Conservation (phyloP, 2,329 filamentous ascomycete genomes). For the Aspergillus floridensis region DNA sequence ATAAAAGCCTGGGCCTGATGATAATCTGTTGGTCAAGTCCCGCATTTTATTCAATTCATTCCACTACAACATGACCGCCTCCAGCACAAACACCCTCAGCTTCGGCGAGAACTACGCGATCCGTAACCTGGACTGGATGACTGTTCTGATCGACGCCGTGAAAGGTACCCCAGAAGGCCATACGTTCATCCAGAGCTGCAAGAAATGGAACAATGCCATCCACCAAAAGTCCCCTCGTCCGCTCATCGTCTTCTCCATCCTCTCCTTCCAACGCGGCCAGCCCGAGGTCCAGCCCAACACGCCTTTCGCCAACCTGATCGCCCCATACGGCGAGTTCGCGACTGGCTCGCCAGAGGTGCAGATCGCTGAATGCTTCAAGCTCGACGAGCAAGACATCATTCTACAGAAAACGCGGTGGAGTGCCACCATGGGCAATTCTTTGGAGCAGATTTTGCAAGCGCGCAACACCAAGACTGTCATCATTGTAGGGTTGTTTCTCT, state of each 20-base stretch:
- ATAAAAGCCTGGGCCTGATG: too few relatives aligned
- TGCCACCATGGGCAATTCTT: slow-evolving; percentile 40
- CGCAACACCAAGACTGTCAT: slow-evolving; percentile 44
- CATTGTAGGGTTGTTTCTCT: slow-evolving; percentile 23
- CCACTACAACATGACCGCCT: background rate
- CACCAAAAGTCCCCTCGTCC: slow-evolving; percentile 36
- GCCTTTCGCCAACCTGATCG: slow-evolving; percentile 37
- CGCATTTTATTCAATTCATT: background rate
- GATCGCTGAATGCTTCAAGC: slow-evolving; percentile 34
- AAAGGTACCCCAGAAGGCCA: slow-evolving; percentile 33
- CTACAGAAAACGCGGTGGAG: slow-evolving; percentile 46
- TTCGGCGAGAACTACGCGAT: slow-evolving; percentile 42
- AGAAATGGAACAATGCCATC: slow-evolving; percentile 41
- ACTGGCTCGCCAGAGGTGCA: slow-evolving; percentile 26
- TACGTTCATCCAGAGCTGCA: slow-evolving; percentile 34
- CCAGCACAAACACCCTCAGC: background rate
- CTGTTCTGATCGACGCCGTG: slow-evolving; percentile 33
- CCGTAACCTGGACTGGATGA: slow-evolving; percentile 43
- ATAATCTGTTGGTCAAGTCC: too few relatives aligned
- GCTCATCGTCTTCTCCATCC: slow-evolving; percentile 40
- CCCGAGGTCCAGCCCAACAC: slow-evolving; percentile 34
- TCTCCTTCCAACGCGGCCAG: slow-evolving; percentile 37
- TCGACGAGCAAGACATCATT: slow-evolving; percentile 32
- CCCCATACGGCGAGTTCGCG: slow-evolving; percentile 27
- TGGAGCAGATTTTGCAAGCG: slow-evolving; percentile 43